Evolutionary conservation across 2,329 filamentous ascomycete species (phyloP), one percentile per base, ranked within the genome.

Genomic region (Chrysosporium keratinophilum): DNA sequence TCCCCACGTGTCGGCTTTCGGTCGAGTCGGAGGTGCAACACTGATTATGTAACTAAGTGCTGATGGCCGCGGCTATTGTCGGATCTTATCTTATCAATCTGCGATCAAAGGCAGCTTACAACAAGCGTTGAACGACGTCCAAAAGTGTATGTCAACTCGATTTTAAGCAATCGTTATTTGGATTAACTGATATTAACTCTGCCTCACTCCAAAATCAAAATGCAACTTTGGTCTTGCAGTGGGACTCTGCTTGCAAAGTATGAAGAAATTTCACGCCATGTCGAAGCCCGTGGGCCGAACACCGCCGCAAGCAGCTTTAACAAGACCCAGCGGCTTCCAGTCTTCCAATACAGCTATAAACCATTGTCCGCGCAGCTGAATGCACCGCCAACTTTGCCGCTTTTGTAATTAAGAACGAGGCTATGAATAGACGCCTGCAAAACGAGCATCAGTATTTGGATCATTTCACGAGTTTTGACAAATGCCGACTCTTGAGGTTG

Each of bases 291-390:
- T n/a, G n/a, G n/a, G n/a, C n/a, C n/a, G n/a, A n/a, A n/a, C n/a
- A n/a, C n/a, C n/a, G n/a, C n/a, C n/a, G n/a, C n/a, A n/a, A n/a
- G n/a, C n/a, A n/a, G n/a, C n/a, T n/a, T n/a, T n/a, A n/a, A n/a
- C n/a, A 34, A 20, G 14, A 28, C 23, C 11, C 33, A 47, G 33
- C 34, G 20, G 7, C 15, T 39, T 4, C 7, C 39, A 9, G 7
- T 41, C 17, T 14, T 19, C 12, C 15, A 19, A 4, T 31, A 5
- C 23, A 49, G 17, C 65, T 64, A 71, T 9, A 70, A 41, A 33
- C 57, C 66, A 43, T 72, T 74, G 55, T 70, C 79, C 12, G 76
- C 76, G 65, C 89, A 95, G 1, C 81, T 81, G 65, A 95, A 95
- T 0, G 87, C 80, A 1, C 81, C 80, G 1, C 83, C 78, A 23